Base-by-base conservation (phyloP, 225 moss, liverwort and hornwort species). In the Pseudisothecium myosuroides region DNA sequence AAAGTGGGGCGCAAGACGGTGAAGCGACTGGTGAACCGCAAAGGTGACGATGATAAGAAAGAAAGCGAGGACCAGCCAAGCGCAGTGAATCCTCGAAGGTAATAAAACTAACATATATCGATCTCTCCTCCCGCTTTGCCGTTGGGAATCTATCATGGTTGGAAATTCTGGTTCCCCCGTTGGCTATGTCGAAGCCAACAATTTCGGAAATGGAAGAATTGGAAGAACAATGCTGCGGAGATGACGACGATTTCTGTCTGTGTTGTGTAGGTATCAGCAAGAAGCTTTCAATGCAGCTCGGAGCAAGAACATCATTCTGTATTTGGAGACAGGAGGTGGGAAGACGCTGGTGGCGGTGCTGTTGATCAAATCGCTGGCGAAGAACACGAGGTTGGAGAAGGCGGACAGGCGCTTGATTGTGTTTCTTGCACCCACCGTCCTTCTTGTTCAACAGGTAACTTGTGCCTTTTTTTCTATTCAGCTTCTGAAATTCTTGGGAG, bases 261-360 rank as follows among this genome's bases (percentile, higher is more conserved):
- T 83, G 60, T 69, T 29, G 27, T 93, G 87, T 92, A 99, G 98
- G 85, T 99, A 99, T 87, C 98, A 99, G 90, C 79, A 95, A 67
- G 95, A 99, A 90, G 95, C 96, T 73, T 95, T 97, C 67, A 83
- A 93, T 55, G 96, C 95, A 91, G 97, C 98, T 12, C 59, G 93
- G 86, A 89, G 89, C 24, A 91, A 87, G 82, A 99, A 99, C 88
- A 96, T 93, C 28, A 95, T 99, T 76, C 90, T 96, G n/a, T 97
- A 94, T 84, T 86, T 99, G 59, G 97, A 99, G 77, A 99, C 98
- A 37, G 98, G 98, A 72, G 95, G 95, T 47, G 98, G 98, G 49
- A 99, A 99, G 85, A 99, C 98, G 36, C 92, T 97, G 65, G 97
- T 99, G 39, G 97, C 98, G n/a, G 96, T 96, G 83, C 85, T 99